Evolutionary conservation across 1,284 basidiomycete genomes (phyloP).

Genomic region (Neotropicomus parvogracilis): DNA sequence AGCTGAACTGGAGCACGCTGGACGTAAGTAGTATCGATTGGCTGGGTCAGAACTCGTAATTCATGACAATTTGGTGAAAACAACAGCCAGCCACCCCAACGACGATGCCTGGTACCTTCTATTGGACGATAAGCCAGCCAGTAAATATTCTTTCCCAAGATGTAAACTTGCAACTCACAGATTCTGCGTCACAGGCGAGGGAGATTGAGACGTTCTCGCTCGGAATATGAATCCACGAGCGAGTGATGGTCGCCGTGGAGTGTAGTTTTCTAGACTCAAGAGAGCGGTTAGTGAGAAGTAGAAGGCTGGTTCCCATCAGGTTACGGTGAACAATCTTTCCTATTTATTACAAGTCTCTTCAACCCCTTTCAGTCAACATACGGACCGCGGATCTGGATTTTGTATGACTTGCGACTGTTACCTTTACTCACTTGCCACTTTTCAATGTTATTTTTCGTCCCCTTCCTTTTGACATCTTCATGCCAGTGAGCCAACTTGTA

Average conservation of each 20-base stretch:
- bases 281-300: neutral
- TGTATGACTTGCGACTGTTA: too few relatives aligned
- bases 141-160: neutral
- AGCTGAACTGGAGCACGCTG: too few relatives aligned
- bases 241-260: neutral
- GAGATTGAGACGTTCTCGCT: neutral
- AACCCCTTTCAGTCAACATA: neutral
- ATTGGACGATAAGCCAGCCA: too few relatives aligned
- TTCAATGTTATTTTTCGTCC: too few relatives aligned
- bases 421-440: too few relatives aligned
- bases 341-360: neutral
- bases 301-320: neutral
- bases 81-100: neutral
- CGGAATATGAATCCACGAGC: neutral
- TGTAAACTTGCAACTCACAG: neutral
- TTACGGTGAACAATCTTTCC: neutral
- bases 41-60: neutral
- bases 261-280: conserved; percentile 8
- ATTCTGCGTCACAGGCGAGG: neutral
- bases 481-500: too few relatives aligned
- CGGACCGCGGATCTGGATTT: too few relatives aligned
- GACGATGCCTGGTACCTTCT: neutral
- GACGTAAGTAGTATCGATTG: neutral
- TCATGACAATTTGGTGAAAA: neutral
- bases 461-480: too few relatives aligned